These are phyloP conservation scores for Calcarisporium arbuscula DNA, from an alignment of 2,329 filamentous ascomycete genomes.

Conservation along the genomic window DNA sequence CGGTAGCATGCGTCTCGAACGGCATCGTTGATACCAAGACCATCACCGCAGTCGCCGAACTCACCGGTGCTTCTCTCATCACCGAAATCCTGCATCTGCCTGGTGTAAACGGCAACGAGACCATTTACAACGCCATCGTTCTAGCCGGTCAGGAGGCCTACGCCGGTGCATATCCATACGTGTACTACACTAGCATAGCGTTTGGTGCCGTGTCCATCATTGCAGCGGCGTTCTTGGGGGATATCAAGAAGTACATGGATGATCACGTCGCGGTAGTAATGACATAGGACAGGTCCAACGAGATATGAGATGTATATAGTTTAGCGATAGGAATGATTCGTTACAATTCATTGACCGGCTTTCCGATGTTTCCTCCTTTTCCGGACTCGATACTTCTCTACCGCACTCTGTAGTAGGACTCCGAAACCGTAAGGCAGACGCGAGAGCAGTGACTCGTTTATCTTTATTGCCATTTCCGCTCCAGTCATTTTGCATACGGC, in stretches of 20 bases:
- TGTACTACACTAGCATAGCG: slow-evolving; percentile 48
- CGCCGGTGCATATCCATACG: slow-evolving; percentile 51
- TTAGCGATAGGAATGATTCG: too few relatives aligned
- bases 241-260: slow-evolving; percentile 53
- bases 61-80: slow-evolving; percentile 47
- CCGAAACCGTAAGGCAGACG: too few relatives aligned
- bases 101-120: slow-evolving; percentile 41
- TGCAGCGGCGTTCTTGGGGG: slow-evolving; percentile 51
- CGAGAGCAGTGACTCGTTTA: too few relatives aligned
- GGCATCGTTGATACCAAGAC: slow-evolving; percentile 39
- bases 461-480: too few relatives aligned
- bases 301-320: too few relatives aligned
- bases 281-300: too few relatives aligned
- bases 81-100: slow-evolving; percentile 40
- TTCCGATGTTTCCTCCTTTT: too few relatives aligned
- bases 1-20: slow-evolving; percentile 24
- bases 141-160: slow-evolving; percentile 49
- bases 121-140: slow-evolving; percentile 45
- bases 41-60: slow-evolving; percentile 43
- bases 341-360: too few relatives aligned
- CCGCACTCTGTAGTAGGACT: too few relatives aligned
- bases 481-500: too few relatives aligned
- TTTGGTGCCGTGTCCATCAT: slow-evolving; percentile 52
- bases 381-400: too few relatives aligned
- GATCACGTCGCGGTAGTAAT: slow-evolving; percentile 21